Conservation (phyloP, 305 asterid genomes). For the Ruellia speciosa region DNA sequence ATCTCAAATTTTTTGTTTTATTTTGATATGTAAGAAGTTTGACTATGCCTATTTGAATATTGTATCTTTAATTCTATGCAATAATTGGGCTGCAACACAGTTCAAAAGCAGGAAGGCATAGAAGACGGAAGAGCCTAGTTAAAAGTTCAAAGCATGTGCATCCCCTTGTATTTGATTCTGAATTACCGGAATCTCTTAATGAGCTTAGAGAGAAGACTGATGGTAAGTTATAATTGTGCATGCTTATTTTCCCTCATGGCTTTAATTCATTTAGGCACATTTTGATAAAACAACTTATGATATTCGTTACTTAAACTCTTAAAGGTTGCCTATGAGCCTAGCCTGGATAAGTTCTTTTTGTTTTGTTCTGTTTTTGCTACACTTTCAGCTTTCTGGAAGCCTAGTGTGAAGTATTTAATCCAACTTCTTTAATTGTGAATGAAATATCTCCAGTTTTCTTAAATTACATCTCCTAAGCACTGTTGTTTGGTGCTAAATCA, state of each 20-base stretch:
- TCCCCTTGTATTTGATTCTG: slow-evolving; percentile 62
- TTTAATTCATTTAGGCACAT: slow-evolving; percentile 14
- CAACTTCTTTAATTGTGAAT: not conserved
- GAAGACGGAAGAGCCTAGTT: slow-evolving; percentile 39
- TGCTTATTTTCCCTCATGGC: slow-evolving; percentile 7
- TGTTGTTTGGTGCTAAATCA: not conserved
- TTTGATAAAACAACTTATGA: slow-evolving; percentile 8
- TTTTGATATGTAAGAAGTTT: slow-evolving; percentile 21
- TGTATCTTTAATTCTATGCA: slow-evolving; percentile 21
- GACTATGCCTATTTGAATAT: slow-evolving; percentile 11
- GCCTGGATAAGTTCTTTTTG: slow-evolving; percentile 8
- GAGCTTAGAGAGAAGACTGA: slow-evolving; percentile 57
- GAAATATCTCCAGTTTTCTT: not conserved
- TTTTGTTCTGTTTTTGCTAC: slow-evolving; percentile 3
- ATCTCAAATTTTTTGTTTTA: slow-evolving; percentile 3
- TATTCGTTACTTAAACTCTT: slow-evolving; percentile 11
- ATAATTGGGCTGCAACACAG: slow-evolving; percentile 43
- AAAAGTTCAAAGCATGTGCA: slow-evolving; percentile 63
- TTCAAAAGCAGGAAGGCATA: slow-evolving; percentile 56
- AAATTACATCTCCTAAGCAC: not conserved
- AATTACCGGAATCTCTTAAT: slow-evolving; percentile 38
- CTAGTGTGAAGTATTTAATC: not conserved
- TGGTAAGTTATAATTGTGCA: slow-evolving; percentile 38
- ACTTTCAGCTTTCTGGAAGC: slow-evolving; percentile 2
- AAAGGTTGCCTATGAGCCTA: slow-evolving; percentile 13